These are phyloP conservation scores for Dentipellis sp. DNA, from an alignment of 768 basidiomycete species.

Conservation along the genomic window DNA sequence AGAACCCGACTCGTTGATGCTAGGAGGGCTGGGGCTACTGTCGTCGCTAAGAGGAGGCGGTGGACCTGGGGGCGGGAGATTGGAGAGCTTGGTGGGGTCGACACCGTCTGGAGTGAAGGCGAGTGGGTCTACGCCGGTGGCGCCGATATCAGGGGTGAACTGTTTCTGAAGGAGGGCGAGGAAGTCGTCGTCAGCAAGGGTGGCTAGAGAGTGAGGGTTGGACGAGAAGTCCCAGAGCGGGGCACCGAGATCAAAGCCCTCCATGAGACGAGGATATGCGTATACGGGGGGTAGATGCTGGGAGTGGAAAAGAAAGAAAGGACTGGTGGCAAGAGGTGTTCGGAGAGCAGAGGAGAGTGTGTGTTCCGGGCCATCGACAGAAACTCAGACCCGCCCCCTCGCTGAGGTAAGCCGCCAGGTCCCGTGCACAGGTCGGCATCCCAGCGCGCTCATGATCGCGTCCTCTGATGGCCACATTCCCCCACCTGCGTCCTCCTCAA, in stretches of 20 bases:
- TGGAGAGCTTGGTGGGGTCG: constrained; percentile 51
- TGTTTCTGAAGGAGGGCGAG: constrained; percentile 72
- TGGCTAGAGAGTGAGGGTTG: constrained; percentile 45
- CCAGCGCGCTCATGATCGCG: no score
- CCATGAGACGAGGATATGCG: constrained; percentile 29
- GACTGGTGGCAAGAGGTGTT: not conserved
- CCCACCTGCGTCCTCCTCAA: no score
- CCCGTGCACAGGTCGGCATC: no score
- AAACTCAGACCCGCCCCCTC: no score
- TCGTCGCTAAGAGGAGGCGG: constrained; percentile 61
- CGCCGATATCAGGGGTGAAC: constrained; percentile 33
- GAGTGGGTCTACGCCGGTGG: constrained; percentile 14
- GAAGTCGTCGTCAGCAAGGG: constrained; percentile 68
- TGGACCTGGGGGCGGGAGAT: constrained; percentile 38
- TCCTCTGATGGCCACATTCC: no score
- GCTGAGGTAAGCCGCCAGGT: no score
- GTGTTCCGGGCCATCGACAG: no score
- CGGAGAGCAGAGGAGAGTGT: not conserved
- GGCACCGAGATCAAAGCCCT: constrained; percentile 34
- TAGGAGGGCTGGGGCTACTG: constrained; percentile 71
- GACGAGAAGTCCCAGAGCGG: constrained; percentile 57
- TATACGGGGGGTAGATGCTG: not conserved
- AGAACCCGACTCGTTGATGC: constrained; percentile 26
- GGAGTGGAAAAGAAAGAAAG: not conserved
- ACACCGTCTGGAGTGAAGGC: constrained; percentile 32